Evolutionary conservation across 371 early-diverging fungal species (phyloP).

Genomic region (Syncephalastrum racemosum): DNA sequence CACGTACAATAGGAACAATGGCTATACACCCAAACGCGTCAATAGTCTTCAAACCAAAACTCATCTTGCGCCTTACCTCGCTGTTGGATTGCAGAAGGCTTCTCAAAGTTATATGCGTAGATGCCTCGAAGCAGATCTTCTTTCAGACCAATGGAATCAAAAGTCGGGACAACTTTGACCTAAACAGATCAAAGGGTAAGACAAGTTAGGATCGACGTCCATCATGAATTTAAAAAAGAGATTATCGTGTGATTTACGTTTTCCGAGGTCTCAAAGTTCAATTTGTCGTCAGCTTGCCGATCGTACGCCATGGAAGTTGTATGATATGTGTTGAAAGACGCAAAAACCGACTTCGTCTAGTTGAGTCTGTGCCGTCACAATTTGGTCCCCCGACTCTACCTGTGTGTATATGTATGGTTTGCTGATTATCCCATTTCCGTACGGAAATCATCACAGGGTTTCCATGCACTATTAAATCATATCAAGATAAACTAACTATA

Average conservation of each 20-base stretch:
- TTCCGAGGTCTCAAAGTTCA: slow-evolving; percentile 67
- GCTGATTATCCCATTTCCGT: too few relatives aligned
- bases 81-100: slow-evolving; percentile 98
- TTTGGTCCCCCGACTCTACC: too few relatives aligned
- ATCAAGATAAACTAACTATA: too few relatives aligned
- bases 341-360: too few relatives aligned
- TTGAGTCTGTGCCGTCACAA: too few relatives aligned
- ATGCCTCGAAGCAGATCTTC: slow-evolving; percentile 96
- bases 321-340: slow-evolving; percentile 4
- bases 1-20: slow-evolving; percentile 91
- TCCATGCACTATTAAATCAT: too few relatives aligned
- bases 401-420: too few relatives aligned
- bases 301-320: slow-evolving; percentile 37
- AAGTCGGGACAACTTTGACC: slow-evolving; percentile 79
- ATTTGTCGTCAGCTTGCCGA: slow-evolving; percentile 58
- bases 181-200: slow-evolving; percentile 11
- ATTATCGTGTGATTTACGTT: slow-evolving; percentile 39
- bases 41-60: not conserved
- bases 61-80: slow-evolving; percentile 42
- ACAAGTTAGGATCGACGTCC: not conserved
- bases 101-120: slow-evolving; percentile 93
- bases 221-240: not conserved
- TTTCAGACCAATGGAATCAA: slow-evolving; percentile 92
- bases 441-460: too few relatives aligned
- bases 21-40: slow-evolving; percentile 44